Base-by-base conservation (phyloP, 1,284 basidiomycete species). In the Cryptococcus deneoformans region DNA sequence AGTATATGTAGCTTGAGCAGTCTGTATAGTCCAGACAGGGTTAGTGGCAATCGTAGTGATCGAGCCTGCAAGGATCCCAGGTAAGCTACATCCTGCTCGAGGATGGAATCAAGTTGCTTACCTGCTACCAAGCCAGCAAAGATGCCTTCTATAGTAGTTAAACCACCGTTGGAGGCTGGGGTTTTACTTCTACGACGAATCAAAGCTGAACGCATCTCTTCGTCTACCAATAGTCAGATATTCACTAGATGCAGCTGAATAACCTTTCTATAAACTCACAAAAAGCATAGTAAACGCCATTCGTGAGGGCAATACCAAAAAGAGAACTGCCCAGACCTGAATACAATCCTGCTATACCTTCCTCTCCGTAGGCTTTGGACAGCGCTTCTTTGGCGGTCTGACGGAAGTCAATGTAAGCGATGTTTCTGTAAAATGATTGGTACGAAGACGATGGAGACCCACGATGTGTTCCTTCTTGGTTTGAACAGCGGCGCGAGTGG, bases 11-110 rank as follows among this genome's bases (percentile, higher is more conserved):
- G 88, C 86, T 74, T 98, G 95, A 40, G 90, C 89, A 4, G 94
- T 95, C 73, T 94, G 90, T n/a, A 93, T 81, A 47, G 92, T 90
- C 92, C 92, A 97, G 65, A 99, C 89, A 0, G 95, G 95, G 78
- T 98, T 99, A 75, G 87, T 90, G 60, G 92, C 83, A 59, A 97
- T 79, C 0, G 92, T 90, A 1, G 95, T 98, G 5, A 90, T 89
- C 20, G 90, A 90, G 44, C 94, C 93, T 88, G 70, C 38, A 44
- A 52, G 12, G 0, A 46, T n/a, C n/a, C 34, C 24, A 42, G 16
- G 20, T 34, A 4, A 12, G 2, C 6, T 89, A 24, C 89, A 90
- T 46, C 94, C 93, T 88, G 69, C 38, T 44, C 52, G 38, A 14
- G 29, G 29, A 29, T 29, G 29, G 29, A 10, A 2, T 40, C 29